Conservation (phyloP, 345 rosid species). For the Eutrema yunnanense region DNA sequence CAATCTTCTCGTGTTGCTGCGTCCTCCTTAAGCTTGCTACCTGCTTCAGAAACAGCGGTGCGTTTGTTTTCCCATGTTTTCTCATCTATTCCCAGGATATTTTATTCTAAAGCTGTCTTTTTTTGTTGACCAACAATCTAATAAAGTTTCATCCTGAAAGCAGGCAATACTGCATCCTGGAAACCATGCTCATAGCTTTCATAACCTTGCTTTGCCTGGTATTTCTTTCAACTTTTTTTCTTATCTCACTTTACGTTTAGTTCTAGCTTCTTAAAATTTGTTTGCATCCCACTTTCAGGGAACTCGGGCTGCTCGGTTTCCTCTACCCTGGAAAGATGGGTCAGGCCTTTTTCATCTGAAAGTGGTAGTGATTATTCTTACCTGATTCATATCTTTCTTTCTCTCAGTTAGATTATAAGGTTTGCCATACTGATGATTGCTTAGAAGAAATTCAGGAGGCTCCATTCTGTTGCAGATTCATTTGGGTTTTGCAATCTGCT, state of each 20-base stretch:
- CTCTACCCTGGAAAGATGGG: conserved; percentile 37
- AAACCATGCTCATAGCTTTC: conserved; percentile 39
- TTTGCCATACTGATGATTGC: neutral
- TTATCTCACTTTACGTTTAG: too few species aligned
- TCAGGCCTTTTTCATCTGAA: conserved; percentile 60
- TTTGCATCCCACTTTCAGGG: neutral
- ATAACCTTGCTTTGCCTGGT: conserved; percentile 42
- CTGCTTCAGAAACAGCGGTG: conserved; percentile 39
- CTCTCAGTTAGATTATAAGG: too few species aligned
- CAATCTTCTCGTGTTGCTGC: conserved; percentile 27
- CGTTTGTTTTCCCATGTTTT: too few species aligned
- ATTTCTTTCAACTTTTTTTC: neutral
- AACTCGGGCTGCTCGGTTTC: conserved; percentile 1
- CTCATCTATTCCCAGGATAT: too few species aligned
- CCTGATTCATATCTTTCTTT: too few species aligned
- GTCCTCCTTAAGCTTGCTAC: conserved; percentile 26
- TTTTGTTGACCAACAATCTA: too few species aligned
- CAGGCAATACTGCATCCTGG: conserved; percentile 18
- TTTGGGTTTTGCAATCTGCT: neutral
- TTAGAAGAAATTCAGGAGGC: too few species aligned
- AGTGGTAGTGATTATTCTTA: conserved; percentile 9
- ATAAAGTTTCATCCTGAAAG: too few species aligned
- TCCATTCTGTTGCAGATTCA: neutral
- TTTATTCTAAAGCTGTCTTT: too few species aligned
- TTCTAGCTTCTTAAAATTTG: too few species aligned